Conservation (phyloP, 2,329 filamentous ascomycete genomes). For the Hymenoscyphus linearis region DNA sequence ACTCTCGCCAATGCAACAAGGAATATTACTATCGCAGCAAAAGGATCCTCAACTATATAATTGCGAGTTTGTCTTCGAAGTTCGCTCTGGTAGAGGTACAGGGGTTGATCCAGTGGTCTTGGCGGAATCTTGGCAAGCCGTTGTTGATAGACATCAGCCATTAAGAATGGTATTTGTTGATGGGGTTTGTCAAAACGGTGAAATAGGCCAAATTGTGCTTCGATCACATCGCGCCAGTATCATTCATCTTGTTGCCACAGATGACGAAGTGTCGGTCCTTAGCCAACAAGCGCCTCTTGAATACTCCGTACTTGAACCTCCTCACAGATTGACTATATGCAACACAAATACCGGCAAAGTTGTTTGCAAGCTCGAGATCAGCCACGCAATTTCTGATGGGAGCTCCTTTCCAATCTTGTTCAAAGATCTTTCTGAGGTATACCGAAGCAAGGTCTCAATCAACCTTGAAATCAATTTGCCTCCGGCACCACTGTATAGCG, state of each 20-base stretch:
- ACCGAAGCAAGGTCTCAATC: not conserved
- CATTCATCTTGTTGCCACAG: constrained; percentile 32
- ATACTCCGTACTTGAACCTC: constrained; percentile 28
- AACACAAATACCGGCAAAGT: constrained; percentile 35
- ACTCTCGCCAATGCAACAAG: constrained; percentile 18
- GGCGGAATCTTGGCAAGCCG: constrained; percentile 13
- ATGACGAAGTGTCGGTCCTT: constrained; percentile 25
- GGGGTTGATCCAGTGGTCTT: constrained; percentile 21
- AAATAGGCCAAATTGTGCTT: constrained; percentile 30
- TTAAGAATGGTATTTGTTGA: constrained; percentile 23
- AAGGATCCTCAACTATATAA: constrained; percentile 8
- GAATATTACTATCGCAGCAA: constrained; percentile 14
- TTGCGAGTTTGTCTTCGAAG: not conserved
- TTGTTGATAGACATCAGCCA: constrained; percentile 16
- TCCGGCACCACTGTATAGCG: constrained; percentile 10
- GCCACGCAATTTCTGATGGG: constrained; percentile 47
- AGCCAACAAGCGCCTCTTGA: constrained; percentile 1
- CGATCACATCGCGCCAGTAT: constrained; percentile 14
- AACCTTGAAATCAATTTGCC: not conserved
- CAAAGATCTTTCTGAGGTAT: constrained; percentile 4
- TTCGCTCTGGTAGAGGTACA: not conserved
- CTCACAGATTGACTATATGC: constrained; percentile 39
- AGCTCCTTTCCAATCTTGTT: constrained; percentile 40
- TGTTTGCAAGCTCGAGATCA: constrained; percentile 44
- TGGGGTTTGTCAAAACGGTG: constrained; percentile 10